Evolutionary conservation across 768 basidiomycete species (phyloP).

Genomic region (Suillus decipiens): DNA sequence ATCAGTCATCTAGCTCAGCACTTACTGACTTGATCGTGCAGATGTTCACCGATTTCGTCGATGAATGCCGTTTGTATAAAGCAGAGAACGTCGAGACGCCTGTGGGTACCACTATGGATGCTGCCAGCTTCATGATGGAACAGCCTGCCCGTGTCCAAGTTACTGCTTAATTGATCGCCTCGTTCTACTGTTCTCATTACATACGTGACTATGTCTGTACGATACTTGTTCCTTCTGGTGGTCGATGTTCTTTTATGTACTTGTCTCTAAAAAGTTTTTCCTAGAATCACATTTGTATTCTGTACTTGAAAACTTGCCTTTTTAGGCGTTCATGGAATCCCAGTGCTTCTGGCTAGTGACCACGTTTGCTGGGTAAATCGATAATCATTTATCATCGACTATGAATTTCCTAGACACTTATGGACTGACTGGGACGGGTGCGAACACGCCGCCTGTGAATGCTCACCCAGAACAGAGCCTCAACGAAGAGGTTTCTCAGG

Average conservation of each 20-base stretch:
- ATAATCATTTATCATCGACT: slow-evolving; percentile 12
- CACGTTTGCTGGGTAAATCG: neutral
- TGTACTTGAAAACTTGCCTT: neutral
- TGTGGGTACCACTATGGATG: slow-evolving; percentile 14
- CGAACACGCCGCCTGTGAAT: slow-evolving; percentile 47
- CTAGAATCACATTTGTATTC: neutral
- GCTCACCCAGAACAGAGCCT: slow-evolving; percentile 53
- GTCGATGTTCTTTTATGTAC: neutral
- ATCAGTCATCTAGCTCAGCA: no score
- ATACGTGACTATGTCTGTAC: slow-evolving; percentile 19
- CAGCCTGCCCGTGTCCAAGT: slow-evolving; percentile 29
- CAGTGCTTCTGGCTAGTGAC: no score
- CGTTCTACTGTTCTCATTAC: neutral
- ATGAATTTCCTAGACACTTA: slow-evolving; percentile 82
- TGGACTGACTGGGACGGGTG: slow-evolving; percentile 48
- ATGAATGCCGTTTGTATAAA: slow-evolving; percentile 71
- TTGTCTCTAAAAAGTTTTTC: neutral
- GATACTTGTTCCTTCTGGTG: slow-evolving; percentile 6
- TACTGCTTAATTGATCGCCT: slow-evolving; percentile 24
- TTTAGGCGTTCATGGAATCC: slow-evolving; percentile 11
- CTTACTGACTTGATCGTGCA: slow-evolving; percentile 28
- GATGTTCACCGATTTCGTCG: slow-evolving; percentile 95
- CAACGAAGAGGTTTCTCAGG: slow-evolving; percentile 87
- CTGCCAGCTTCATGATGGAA: slow-evolving; percentile 24
- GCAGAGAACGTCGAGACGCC: slow-evolving; percentile 30